These are phyloP conservation scores for Leccinum subgranulosum DNA, from an alignment of 768 basidiomycete species.

Conservation along the genomic window DNA sequence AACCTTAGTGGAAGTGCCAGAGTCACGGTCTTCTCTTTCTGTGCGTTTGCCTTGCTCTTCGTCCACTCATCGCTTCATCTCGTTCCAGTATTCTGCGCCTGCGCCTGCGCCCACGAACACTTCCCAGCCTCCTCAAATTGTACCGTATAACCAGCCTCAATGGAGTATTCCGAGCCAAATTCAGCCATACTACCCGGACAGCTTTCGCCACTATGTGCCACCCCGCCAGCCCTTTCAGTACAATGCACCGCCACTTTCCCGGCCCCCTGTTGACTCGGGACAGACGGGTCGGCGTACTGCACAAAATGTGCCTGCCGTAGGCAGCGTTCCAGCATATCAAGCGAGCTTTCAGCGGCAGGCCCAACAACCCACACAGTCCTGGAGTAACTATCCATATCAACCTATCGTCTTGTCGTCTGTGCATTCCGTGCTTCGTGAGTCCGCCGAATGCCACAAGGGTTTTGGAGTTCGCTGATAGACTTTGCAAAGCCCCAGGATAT, in stretches of 20 bases:
- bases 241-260: background rate
- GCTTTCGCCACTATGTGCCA: slow-evolving; percentile 4
- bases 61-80: slow-evolving; percentile 5
- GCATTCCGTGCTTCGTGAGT: slow-evolving; percentile 10
- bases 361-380: slow-evolving; percentile 8
- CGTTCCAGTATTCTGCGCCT: slow-evolving; percentile 11
- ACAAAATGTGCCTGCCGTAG: slow-evolving; percentile 6
- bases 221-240: background rate
- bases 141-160: slow-evolving; percentile 7
- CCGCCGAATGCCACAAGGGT: background rate
- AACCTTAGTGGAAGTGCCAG: slow-evolving; percentile 33
- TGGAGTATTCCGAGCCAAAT: background rate
- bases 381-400: slow-evolving; percentile 12
- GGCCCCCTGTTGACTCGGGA: background rate
- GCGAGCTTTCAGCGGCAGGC: slow-evolving; percentile 3
- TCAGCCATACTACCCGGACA: background rate
- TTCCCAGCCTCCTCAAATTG: background rate
- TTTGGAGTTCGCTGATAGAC: background rate
- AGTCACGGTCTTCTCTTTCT: slow-evolving; percentile 11
- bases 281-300: slow-evolving; percentile 12
- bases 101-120: background rate
- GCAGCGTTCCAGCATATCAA: slow-evolving; percentile 1
- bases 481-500: background rate
- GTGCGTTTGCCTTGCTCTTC: slow-evolving; percentile 7
- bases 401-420: background rate